Base-by-base conservation (phyloP, 2,329 filamentous ascomycete species). In the Stagonosporopsis vannaccii region DNA sequence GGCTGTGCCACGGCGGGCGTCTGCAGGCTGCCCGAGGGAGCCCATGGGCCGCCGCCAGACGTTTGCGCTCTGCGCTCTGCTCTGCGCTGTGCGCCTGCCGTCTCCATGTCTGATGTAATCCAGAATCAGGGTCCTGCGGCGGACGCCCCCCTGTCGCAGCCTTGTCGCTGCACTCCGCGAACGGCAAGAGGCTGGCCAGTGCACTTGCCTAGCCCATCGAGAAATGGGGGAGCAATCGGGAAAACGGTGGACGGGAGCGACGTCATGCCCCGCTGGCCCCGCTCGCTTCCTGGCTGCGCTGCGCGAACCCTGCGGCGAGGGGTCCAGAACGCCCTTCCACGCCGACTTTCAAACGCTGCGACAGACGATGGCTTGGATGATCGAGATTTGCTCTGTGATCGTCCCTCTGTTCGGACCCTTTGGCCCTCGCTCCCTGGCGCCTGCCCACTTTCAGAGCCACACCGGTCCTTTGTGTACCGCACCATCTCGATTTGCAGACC, bases 61-160 rank as follows among this genome's bases (percentile, higher is more conserved):
- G 55, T 44, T 30, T 49, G 40, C 22, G 25, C 33, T 35, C 41
- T 54, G 51, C 41, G 41, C n/a, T n/a, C n/a, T n/a, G n/a, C n/a
- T n/a, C n/a, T n/a, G n/a, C n/a, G n/a, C n/a, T n/a, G n/a, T n/a
- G n/a, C n/a, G n/a, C n/a, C n/a, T 26, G 25, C 56, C 56, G 60
- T 65, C 48, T 60, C 53, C 22, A 54, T 58, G 59, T 52, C 60
- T 63, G 62, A 65, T 65, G 64, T 63, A 62, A 63, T 62, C 39
- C 55, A 54, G 28, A 43, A 59, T 68, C 65, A 68, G 65, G 65
- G 63, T 66, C 65, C 56, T 41, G 23, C 52, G 52, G 44, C 60
- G 35, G 41, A 15, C 25, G 19, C 20, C 55, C 45, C 47, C 58
- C 54, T 51, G 58, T 47, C 42, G 43, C 45, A 57, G 48, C 55